Evolutionary conservation across 306 rosid genomes (phyloP).

Genomic region (Ziziphus jujuba): DNA sequence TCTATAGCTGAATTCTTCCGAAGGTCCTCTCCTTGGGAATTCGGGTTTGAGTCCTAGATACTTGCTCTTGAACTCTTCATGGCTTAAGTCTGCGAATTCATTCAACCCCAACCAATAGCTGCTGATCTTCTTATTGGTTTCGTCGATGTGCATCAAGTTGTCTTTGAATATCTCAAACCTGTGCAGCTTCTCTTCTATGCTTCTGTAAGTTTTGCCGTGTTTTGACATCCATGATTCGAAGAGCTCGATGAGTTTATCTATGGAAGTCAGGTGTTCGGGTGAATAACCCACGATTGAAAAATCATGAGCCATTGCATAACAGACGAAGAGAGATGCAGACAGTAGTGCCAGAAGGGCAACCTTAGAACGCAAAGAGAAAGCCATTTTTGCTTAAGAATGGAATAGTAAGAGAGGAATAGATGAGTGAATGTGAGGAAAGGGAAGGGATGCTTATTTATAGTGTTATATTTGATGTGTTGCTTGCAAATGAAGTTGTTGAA

Average conservation of each 20-base stretch:
- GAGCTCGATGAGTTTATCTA: slow-evolving; percentile 40
- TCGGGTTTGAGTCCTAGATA: slow-evolving; percentile 41
- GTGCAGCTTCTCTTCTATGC: slow-evolving; percentile 46
- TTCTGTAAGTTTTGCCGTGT: slow-evolving; percentile 39
- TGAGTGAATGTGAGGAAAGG: slow-evolving; percentile 29
- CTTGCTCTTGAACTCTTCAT: slow-evolving; percentile 51
- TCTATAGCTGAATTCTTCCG: slow-evolving; percentile 38
- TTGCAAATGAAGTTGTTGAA: slow-evolving; percentile 37
- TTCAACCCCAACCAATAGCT: slow-evolving; percentile 53
- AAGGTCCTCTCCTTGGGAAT: slow-evolving; percentile 13
- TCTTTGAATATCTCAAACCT: slow-evolving; percentile 46
- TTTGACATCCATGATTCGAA: slow-evolving; percentile 45
- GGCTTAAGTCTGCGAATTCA: slow-evolving; percentile 57
- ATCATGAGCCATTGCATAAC: slow-evolving; percentile 30
- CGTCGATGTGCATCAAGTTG: slow-evolving; percentile 55
- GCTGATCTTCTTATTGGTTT: slow-evolving; percentile 41
- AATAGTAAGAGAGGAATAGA: neutral
- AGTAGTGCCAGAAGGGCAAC: slow-evolving; percentile 24
- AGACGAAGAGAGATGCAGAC: slow-evolving; percentile 24
- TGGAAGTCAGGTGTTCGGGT: slow-evolving; percentile 42
- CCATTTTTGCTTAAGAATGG: slow-evolving; percentile 21
- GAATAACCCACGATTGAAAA: slow-evolving; percentile 48
- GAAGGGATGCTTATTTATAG: slow-evolving; percentile 19
- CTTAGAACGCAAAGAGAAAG: slow-evolving; percentile 32
- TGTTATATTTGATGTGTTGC: slow-evolving; percentile 29